Base-by-base conservation (phyloP, 371 early-diverging fungal species). In the Neoconidiobolus thromboides region DNA sequence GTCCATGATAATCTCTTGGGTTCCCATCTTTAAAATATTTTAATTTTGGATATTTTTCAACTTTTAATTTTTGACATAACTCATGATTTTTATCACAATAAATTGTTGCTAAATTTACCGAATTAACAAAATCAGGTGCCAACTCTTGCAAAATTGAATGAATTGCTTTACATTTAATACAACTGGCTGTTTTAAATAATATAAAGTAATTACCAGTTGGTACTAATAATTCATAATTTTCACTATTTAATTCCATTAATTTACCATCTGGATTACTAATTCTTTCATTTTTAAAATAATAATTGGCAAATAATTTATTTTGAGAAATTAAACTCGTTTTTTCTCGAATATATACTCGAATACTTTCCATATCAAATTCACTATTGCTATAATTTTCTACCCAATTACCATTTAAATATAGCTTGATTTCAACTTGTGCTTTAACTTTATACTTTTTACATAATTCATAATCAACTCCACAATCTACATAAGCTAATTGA, bases 201-300 rank as follows among this genome's bases (percentile, higher is more conserved):
- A 55, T 41, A 41, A 55, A 55, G 38, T 71, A 72, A 36, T 69
- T 69, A 0, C 73, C 69, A 12, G 60, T 26, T 26, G 26, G 26
- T 26, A 26, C 26, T 26, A 26, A 47, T 41, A 63, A 61, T 2
- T 67, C 68, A 65, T 73, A 80, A 62, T 63, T 69, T 42, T 60
- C 64, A 43, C 54, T 54, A 44, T 68, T 72, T 53, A 81, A 64
- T 39, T 61, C 55, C 6, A 75, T 65, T 5, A 73, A 64, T 53
- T 62, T 65, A 55, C 79, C 80, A 12, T 68, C 47, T 39, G 62
- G 63, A 63, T 79, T 79, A 59, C 38, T 3, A 36, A 37, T 3
- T 3, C 47, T 9, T 38, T 48, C n/a, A 39, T 7, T 43, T 4
- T 14, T 14, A 47, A 39, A 54, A 10, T 54, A 5, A 36, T 38